These are phyloP conservation scores for Hypoxylon sp. DNA, from an alignment of 2,329 filamentous ascomycete species.

Conservation along the genomic window DNA sequence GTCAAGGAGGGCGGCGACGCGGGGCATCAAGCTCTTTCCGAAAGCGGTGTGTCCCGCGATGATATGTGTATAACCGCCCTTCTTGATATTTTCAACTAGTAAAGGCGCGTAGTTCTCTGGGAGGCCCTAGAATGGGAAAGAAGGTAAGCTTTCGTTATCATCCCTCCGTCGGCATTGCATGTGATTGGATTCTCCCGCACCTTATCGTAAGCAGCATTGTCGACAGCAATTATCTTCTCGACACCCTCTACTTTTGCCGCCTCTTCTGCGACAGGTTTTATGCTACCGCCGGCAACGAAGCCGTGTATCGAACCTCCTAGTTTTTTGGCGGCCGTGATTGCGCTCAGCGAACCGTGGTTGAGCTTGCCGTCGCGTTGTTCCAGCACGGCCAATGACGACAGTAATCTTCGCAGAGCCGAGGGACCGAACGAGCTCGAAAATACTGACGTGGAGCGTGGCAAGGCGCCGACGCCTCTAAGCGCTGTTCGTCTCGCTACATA, in stretches of 20 bases:
- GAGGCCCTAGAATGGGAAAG: slow-evolving; percentile 70
- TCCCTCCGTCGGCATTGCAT: neutral
- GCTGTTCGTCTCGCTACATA: slow-evolving; percentile 46
- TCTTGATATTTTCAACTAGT: slow-evolving; percentile 95
- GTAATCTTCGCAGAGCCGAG: slow-evolving; percentile 73
- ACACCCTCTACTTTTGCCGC: slow-evolving; percentile 90
- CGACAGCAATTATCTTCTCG: slow-evolving; percentile 89
- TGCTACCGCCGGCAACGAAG: slow-evolving; percentile 85
- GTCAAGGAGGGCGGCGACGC: slow-evolving; percentile 91
- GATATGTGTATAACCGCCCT: slow-evolving; percentile 92
- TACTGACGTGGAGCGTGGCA: slow-evolving; percentile 45
- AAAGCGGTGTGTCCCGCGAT: slow-evolving; percentile 93
- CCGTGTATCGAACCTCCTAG: slow-evolving; percentile 87
- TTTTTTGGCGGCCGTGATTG: slow-evolving; percentile 86
- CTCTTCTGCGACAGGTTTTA: slow-evolving; percentile 81
- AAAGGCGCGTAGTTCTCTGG: slow-evolving; percentile 95
- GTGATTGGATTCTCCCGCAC: slow-evolving; percentile 56
- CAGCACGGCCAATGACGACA: slow-evolving; percentile 90
- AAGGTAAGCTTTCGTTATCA: slow-evolving; percentile 10
- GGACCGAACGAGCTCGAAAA: slow-evolving; percentile 54
- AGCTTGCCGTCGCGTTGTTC: slow-evolving; percentile 94
- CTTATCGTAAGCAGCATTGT: slow-evolving; percentile 93
- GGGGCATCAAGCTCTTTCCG: slow-evolving; percentile 93
- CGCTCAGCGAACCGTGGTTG: slow-evolving; percentile 82
- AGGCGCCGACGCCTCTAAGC: slow-evolving; percentile 42